Conservation (phyloP, 192 early-diverging fungal species). For the Gigaspora rosea region DNA sequence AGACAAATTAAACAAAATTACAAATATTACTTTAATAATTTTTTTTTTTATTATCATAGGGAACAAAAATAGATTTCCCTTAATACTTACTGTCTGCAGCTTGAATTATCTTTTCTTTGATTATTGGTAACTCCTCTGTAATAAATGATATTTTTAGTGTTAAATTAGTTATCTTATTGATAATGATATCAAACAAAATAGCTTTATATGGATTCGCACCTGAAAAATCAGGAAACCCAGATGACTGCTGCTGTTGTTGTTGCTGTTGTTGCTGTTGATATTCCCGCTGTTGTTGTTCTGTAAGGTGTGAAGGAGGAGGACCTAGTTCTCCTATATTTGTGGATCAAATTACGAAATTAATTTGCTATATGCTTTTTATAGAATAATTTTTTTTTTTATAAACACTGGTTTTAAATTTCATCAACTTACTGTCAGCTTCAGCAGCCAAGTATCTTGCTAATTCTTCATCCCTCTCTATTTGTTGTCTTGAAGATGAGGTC, state of each 20-base stretch:
- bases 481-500: constrained; percentile 50
- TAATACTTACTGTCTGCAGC: constrained; percentile 52
- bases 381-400: constrained; percentile 7
- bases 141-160: background rate
- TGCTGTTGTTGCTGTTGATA: constrained; percentile 41
- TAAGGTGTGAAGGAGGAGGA: constrained; percentile 14
- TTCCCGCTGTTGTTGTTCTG: constrained; percentile 31
- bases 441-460: constrained; percentile 51
- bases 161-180: background rate
- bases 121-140: constrained; percentile 56
- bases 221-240: constrained; percentile 35
- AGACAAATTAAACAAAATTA: background rate
- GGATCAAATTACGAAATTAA: background rate
- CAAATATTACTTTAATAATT: background rate
- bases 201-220: background rate
- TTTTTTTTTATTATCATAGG: background rate
- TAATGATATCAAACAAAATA: background rate
- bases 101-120: constrained; percentile 58
- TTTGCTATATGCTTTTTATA: background rate
- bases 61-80: background rate
- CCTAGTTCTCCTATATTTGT: constrained; percentile 17
- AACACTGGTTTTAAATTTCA: too few species aligned
- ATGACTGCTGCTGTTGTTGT: constrained; percentile 36
- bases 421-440: constrained; percentile 48
- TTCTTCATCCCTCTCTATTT: constrained; percentile 58